Conservation (phyloP, 108 stramenopile species). For the Pseudonitzschia pungens region DNA sequence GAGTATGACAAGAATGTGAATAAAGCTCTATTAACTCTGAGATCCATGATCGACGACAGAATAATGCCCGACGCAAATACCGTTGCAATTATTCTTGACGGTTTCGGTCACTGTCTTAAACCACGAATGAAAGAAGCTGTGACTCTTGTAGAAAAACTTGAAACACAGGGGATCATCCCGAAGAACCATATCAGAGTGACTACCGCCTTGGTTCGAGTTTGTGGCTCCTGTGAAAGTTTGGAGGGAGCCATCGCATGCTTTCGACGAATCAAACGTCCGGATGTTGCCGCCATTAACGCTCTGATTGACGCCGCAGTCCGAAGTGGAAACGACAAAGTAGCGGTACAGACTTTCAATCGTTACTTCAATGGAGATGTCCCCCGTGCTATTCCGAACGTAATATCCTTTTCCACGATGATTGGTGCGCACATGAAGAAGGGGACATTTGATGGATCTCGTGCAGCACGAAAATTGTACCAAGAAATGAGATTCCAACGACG, state of each 20-base stretch:
- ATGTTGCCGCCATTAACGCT: constrained; percentile 75
- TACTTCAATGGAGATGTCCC: constrained; percentile 33
- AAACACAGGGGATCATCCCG: constrained; percentile 42
- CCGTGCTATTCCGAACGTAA: constrained; percentile 57
- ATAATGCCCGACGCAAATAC: constrained; percentile 64
- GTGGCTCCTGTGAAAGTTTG: constrained; percentile 49
- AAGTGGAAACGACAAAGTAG: constrained; percentile 49
- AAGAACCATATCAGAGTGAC: constrained; percentile 46
- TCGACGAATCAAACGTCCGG: constrained; percentile 48
- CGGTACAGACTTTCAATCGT: constrained; percentile 53
- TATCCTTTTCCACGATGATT: constrained; percentile 76
- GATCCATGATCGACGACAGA: constrained; percentile 55
- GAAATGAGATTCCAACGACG: constrained; percentile 63
- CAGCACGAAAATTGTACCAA: constrained; percentile 52
- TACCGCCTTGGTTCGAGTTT: constrained; percentile 69
- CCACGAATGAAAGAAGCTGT: constrained; percentile 66
- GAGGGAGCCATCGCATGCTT: constrained; percentile 54
- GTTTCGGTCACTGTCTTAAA: constrained; percentile 56
- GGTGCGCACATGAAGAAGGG: constrained; percentile 51
- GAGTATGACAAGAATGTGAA: constrained; percentile 35
- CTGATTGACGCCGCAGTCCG: constrained; percentile 66
- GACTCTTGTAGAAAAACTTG: constrained; percentile 52
- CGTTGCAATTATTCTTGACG: constrained; percentile 60
- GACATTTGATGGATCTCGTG: constrained; percentile 40
- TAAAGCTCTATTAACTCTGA: constrained; percentile 47